Base-by-base conservation (phyloP, 139 green algal genomes). In the Mychonastes homosphaera region DNA sequence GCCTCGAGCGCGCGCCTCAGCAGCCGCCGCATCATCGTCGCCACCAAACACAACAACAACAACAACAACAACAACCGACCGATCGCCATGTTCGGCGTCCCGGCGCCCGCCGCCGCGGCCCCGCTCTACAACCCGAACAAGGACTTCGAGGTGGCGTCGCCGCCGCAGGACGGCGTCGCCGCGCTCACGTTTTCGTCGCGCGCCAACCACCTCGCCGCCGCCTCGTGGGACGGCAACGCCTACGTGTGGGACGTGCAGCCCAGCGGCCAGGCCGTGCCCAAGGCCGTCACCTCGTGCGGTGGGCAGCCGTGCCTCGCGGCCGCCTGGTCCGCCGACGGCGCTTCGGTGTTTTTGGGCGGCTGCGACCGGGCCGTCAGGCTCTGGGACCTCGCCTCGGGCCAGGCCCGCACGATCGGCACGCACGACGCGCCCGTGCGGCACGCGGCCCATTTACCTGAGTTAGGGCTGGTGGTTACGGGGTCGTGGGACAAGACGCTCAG, bases 331-430 rank as follows among this genome's bases (percentile, higher is more conserved):
- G 52, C 67, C 6, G 89, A 97, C 65, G 92, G 92, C 29, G 70
- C 55, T 13, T 71, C 72, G 13, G 65, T 81, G 4, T 82, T 76
- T 48, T 63, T 73, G 58, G 82, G 79, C 7, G 83, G 91, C 34
- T 95, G 86, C 59, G 89, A 97, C 77, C 94, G 93, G 46, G 76
- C 79, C 18, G 92, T 84, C 3, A 90, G 92, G 64, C 82, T 96
- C 58, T 98, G 92, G 92, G 82, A 89, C 62, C 72, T 98, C 24
- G 74, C 71, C 16, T 90, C 83, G 33, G 91, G 94, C 61, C 79
- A 88, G 57, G 56, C 71, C 33, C 71, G 6, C 55, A 16, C 61
- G 79, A 84, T 98, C 12, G 92, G 79, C 24, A 56, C 79, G 64
- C 91, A 98, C 65, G 86, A 92, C 52, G 84, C 72, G 2, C 86